Conservation (phyloP, 139 green algal genomes). For the Diplosphaera chodatii region DNA sequence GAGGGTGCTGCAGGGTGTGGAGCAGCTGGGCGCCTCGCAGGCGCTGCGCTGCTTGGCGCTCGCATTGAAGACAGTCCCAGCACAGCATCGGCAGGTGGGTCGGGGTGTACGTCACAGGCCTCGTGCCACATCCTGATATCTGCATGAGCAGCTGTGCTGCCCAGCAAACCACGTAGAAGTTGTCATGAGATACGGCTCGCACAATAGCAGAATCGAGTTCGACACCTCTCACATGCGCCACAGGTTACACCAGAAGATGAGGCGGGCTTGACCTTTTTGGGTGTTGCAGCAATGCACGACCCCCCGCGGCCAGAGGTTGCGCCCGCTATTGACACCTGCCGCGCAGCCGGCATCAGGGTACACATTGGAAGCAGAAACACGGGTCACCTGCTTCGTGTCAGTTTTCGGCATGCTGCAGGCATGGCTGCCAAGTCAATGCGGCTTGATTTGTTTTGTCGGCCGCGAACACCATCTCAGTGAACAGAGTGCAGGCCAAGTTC, state of each 20-base stretch:
- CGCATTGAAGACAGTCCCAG: constrained; percentile 50
- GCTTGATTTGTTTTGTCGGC: too few species aligned
- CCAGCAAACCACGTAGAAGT: too few species aligned
- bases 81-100: neutral
- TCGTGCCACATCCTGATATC: too few species aligned
- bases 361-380: neutral
- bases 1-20: constrained; percentile 29
- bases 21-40: constrained; percentile 39
- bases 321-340: constrained; percentile 67
- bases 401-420: too few species aligned
- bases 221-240: too few species aligned
- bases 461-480: too few species aligned
- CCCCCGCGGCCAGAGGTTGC: constrained; percentile 70
- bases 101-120: neutral
- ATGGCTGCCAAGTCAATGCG: too few species aligned
- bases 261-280: constrained; percentile 64
- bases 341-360: constrained; percentile 82
- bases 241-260: constrained; percentile 46
- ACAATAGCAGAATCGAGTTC: too few species aligned
- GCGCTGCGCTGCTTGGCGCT: constrained; percentile 77
- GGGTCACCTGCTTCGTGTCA: too few species aligned
- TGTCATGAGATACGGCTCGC: too few species aligned
- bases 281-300: constrained; percentile 82
- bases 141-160: too few species aligned
- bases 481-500: too few species aligned